phyloP scores from a whole-genome alignment of 441 rosid species.

The Pelargonium citronellum region DNA sequence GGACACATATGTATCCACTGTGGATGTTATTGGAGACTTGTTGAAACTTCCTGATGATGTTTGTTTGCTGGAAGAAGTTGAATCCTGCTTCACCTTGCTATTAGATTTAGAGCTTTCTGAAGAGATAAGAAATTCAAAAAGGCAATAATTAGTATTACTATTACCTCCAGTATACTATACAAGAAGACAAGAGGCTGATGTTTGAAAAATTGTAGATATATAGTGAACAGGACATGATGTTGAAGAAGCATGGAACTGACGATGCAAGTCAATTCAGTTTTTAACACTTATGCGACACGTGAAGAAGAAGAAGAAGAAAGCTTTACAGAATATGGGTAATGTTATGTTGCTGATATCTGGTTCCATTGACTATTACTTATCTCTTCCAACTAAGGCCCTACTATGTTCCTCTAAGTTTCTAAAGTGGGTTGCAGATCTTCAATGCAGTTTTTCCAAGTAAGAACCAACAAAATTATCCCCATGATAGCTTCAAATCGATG shows the following conservation, averaged over 20 bases:
- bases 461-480: too few relatives aligned
- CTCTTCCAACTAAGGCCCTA: too few relatives aligned
- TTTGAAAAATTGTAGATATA: background rate
- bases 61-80: conserved; percentile 15
- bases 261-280: background rate
- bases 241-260: background rate
- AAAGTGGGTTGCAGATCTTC: too few relatives aligned
- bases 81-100: conserved; percentile 19
- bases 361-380: too few relatives aligned
- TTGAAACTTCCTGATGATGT: conserved; percentile 19
- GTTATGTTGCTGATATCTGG: too few relatives aligned
- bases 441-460: too few relatives aligned
- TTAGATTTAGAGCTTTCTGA: conserved; percentile 30
- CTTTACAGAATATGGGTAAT: too few relatives aligned
- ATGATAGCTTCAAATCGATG: background rate
- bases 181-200: background rate
- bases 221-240: background rate
- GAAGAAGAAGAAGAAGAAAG: too few relatives aligned
- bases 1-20: conserved; percentile 28
- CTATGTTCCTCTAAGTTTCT: too few relatives aligned
- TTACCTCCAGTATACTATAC: background rate
- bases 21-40: conserved; percentile 22
- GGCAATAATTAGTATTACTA: background rate
- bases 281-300: background rate
- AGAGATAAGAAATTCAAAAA: conserved; percentile 12